A percentile compares a stretch with the other conserved stretches of the same genome.
phyloP scores from a whole-genome alignment of 106 monocot genomes.

The Amphibolis antarctica region DNA sequence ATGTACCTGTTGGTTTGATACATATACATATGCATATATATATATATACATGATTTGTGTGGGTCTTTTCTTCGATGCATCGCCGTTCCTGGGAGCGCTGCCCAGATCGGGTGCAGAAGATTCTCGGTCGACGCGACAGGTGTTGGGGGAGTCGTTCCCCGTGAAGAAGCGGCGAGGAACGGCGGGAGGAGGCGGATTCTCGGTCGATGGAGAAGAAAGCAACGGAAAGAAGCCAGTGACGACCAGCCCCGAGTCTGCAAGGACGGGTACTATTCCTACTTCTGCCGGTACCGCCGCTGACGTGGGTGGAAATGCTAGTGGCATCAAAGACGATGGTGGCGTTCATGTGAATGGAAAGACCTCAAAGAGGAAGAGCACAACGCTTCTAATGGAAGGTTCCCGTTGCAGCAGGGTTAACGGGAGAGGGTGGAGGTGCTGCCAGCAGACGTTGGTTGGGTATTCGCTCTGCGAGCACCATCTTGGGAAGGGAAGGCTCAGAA shows the following conservation, averaged over 20 bases:
- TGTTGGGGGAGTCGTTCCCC: not conserved
- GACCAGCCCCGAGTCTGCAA: not conserved
- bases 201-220: not conserved
- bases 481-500: slow-evolving; percentile 70
- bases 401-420: slow-evolving; percentile 92
- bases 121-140: not conserved
- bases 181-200: not conserved
- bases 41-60: not conserved
- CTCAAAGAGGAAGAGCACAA: slow-evolving; percentile 28
- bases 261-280: not conserved
- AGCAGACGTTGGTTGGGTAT: slow-evolving; percentile 72
- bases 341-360: not conserved
- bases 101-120: slow-evolving; percentile 8
- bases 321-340: not conserved
- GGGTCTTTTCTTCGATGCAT: not conserved
- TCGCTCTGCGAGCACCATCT: slow-evolving; percentile 91
- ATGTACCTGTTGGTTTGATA: not conserved
- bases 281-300: not conserved
- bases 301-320: not conserved
- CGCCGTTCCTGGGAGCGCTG: not conserved
- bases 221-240: slow-evolving; percentile 1
- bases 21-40: too few species aligned
- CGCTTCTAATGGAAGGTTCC: slow-evolving; percentile 64
- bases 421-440: slow-evolving; percentile 81
- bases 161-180: slow-evolving; percentile 7